Conservation (phyloP, 2,329 filamentous ascomycete species). For the Lachnellula arida region DNA sequence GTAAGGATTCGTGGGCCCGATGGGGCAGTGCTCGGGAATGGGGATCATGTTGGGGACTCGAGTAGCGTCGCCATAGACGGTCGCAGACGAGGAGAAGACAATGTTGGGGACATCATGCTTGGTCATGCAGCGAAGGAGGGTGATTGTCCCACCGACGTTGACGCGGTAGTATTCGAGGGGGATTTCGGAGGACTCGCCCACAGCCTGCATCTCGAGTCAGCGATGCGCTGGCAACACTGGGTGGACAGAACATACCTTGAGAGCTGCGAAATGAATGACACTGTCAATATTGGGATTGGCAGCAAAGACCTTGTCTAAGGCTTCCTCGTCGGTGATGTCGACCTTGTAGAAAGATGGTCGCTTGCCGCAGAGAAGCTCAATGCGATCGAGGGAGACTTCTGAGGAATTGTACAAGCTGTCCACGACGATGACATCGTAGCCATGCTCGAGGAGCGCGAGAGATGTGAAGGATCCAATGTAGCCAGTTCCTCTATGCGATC, state of each 20-base stretch:
- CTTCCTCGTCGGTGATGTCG: conserved; percentile 83
- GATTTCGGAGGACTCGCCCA: conserved; percentile 90
- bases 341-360: conserved; percentile 78
- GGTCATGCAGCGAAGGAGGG: conserved; percentile 81
- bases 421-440: conserved; percentile 93
- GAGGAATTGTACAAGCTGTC: conserved; percentile 98
- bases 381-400: conserved; percentile 84
- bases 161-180: conserved; percentile 97
- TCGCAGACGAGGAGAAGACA: conserved; percentile 97
- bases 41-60: conserved; percentile 97
- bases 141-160: conserved; percentile 90
- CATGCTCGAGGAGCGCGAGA: conserved; percentile 85
- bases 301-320: conserved; percentile 79
- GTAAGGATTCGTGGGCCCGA: conserved; percentile 95
- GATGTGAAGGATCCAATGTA: conserved; percentile 99
- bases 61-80: conserved; percentile 96
- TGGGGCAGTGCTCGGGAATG: conserved; percentile 94
- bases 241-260: conserved; percentile 63
- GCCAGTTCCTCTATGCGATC: conserved; percentile 73
- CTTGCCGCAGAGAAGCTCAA: conserved; percentile 89
- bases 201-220: conserved; percentile 55
- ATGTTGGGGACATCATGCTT: conserved; percentile 92
- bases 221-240: conserved; percentile 1
- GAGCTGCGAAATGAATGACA: conserved; percentile 96
- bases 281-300: conserved; percentile 93